phyloP scores from a whole-genome alignment of 257 asterid genomes.

The Eustoma russellianum region DNA sequence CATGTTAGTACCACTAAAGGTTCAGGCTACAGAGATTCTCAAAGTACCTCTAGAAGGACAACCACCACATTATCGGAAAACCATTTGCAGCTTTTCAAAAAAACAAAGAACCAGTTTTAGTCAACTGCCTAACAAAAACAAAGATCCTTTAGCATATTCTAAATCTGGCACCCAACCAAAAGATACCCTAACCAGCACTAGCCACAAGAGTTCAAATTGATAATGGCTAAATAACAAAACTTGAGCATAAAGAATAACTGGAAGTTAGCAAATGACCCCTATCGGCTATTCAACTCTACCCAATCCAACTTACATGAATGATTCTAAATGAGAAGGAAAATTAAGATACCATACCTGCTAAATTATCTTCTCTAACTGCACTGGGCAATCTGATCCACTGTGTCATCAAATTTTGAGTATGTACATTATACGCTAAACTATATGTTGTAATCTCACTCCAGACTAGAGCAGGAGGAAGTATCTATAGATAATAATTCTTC shows the following conservation, averaged over 20 bases:
- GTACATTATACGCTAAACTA: too few species aligned
- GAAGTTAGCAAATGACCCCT: background rate
- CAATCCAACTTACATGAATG: background rate
- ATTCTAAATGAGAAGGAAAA: background rate
- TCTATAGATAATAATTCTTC: too few species aligned
- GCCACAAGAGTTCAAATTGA: background rate
- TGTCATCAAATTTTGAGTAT: conserved; percentile 1
- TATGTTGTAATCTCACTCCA: too few species aligned
- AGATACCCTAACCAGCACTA: background rate
- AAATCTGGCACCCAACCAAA: background rate
- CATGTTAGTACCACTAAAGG: too few species aligned
- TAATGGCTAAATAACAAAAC: background rate
- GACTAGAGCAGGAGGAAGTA: too few species aligned
- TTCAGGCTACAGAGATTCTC: too few species aligned
- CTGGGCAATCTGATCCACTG: conserved; percentile 31
- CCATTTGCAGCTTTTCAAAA: too few species aligned
- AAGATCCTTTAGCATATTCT: too few species aligned
- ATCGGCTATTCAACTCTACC: background rate
- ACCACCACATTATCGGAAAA: too few species aligned
- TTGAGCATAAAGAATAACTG: background rate
- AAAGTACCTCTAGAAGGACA: too few species aligned
- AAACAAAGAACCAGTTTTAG: too few species aligned
- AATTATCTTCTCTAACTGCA: conserved; percentile 39
- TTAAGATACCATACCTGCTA: conserved; percentile 33
- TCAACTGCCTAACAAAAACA: too few species aligned